Base-by-base conservation (phyloP, 1,284 basidiomycete genomes). In the Leccinum solheimii region DNA sequence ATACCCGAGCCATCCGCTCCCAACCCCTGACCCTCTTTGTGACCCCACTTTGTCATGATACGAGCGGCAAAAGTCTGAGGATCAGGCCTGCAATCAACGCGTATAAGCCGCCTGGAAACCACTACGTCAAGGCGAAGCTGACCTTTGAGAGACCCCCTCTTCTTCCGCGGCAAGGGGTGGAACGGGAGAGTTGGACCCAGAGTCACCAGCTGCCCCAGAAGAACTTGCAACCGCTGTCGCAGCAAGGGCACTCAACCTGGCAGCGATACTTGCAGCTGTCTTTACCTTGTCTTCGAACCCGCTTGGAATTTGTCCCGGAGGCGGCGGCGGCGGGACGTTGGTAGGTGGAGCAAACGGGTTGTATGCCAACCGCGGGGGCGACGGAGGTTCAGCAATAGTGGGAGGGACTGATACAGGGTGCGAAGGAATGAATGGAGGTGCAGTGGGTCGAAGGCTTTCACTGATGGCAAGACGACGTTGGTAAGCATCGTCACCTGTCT, bases 1-100 rank as follows among this genome's bases (percentile, higher is more conserved):
- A 97, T 96, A 5, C 95, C 95, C 11, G 84, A 83, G 3, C 88
- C 91, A 64, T 90, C 87, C 0, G 84, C 88, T 54, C 95, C 95
- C 2, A 97, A 83, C 11, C 94, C 95, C 76, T 95, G 88, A 1
- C 95, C 95, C 71, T 95, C 91, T 71, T 92, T 91, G 76, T 97
- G 94, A 0, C 95, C 95, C 91, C 92, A 97, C 77, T 94, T 96
- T 5, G 91, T 89, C 93, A 95, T 94, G 62, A 92, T 73, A 27
- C 90, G 86, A 13, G 87, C 86, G 19, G 91, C 92, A 68, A 94
- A 94, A 8, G 83, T 84, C 58, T 86, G 85, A 0, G 86, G 84
- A 64, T 90, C 85, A 52, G 83, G 78, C 65, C 89, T 88, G 19
- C 60, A n/a, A 57, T 56, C 34, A 19, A 2, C 5, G 4, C n/a